Evolutionary conservation across 2,329 filamentous ascomycete genomes (phyloP), one percentile per base, ranked within the genome.

Genomic region (Lasiodiplodia theobromae): DNA sequence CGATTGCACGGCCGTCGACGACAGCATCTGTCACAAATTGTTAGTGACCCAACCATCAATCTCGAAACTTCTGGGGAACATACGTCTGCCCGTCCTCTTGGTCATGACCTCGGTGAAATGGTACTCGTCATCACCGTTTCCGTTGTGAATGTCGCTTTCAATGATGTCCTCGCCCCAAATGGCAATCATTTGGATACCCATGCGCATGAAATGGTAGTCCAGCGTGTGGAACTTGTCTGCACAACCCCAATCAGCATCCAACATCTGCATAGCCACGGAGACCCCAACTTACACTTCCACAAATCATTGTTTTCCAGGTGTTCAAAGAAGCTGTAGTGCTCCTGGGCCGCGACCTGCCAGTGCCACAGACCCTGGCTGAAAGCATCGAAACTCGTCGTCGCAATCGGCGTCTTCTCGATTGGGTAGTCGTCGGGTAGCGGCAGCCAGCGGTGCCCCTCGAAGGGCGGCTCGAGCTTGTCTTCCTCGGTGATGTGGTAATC

Each of bases 151-250:
- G 67, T 85, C 81, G 58, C 67, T 67, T 40, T 77, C 75, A n/a
- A 81, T 79, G 53, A 86, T 83, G 71, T 88, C 85, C 37, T 78
- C 78, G n/a, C 85, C 85, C 78, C 84, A 82, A 62, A 88, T 81
- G 53, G 83, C 85, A 52, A 85, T 78, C 70, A 89, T 86, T 71
- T 87, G 86, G 37, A 86, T 83, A 58, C 84, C 86, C 72, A 87
- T 82, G 28, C 85, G 80, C 64, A 80, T 78, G 34, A 83, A 84
- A 18, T 84, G 81, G 56, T 86, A 85, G 67, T 85, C 82, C 78
- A 84, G 85, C 38, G 72, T 68, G 11, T 69, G 64, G 57, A 73
- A 73, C 53, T 72, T 72, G 66, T 73, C 52, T 66, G 37, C 21
- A n/a, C 16, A 38, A 44, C 12, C 25, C 5, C 23, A 21, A n/a